Evolutionary conservation across 2,329 filamentous ascomycete genomes (phyloP), one percentile per base, ranked within the genome.

Genomic region (Calonectria henricotiae): DNA sequence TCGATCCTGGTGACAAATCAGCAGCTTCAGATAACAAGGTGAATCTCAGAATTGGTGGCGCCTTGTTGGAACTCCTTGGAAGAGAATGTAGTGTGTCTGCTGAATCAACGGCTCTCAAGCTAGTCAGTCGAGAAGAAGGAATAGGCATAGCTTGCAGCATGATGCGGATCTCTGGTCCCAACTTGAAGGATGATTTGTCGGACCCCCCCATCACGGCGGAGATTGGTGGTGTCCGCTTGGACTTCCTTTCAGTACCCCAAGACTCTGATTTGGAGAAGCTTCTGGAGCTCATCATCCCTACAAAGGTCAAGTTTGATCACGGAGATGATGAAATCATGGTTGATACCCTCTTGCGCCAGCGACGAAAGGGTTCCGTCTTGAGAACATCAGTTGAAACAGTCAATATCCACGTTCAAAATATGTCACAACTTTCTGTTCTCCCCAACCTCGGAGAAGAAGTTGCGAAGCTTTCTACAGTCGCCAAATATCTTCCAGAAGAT

Each of bases 401-500:
- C 20, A 90, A 91, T 62, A 83, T 92, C 25, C 85, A 88, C 4
- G 83, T 96, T 17, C 86, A 86, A 8, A 90, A 91, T 71, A 82
- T 94, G 44, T 85, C 89, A 12, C 90, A 92, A 73, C 83, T 98
- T 17, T 85, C 89, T 11, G 89, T 89, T 47, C 85, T 99, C 15
- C 89, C 92, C 8, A 87, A 88, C 12, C 87, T 99, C 9, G 92
- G 89, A 0, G 91, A 93, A 73, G 96, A 99, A 77, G 81, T 98
- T 60, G 88, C 92, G 6, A 94, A 93, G 74, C 86, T 99, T 5
- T 94, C 95, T 0, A 95, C 91, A 0, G 94, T 99, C 30, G 90
- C 96, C 7, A 98, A 98, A 79, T 98, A 98, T 80, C 87, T 99
- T 2, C 96, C 96, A 0, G 96, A 99, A 76, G 96, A 99, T 81